These are phyloP conservation scores for Candida coquimbonensis DNA, from an alignment of 805 yeast species.

Conservation along the genomic window DNA sequence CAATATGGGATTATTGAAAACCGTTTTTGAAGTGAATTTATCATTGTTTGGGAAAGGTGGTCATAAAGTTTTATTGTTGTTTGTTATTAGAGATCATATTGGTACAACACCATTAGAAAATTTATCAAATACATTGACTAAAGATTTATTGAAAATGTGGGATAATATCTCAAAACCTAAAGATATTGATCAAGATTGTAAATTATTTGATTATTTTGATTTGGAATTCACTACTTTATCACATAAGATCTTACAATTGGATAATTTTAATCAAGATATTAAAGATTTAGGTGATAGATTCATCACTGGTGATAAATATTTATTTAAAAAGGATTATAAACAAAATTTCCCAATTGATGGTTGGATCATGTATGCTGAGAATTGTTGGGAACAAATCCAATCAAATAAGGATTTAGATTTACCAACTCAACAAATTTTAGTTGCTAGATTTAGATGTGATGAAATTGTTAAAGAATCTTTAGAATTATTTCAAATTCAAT, in stretches of 20 bases:
- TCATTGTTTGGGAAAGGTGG: slow-evolving; percentile 64
- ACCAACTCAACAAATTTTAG: slow-evolving; percentile 94
- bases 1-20: slow-evolving; percentile 88
- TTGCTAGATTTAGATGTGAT: slow-evolving; percentile 91
- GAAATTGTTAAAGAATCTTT: slow-evolving; percentile 54
- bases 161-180: slow-evolving; percentile 64
- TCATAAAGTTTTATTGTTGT: slow-evolving; percentile 64
- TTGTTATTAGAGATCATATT: slow-evolving; percentile 88
- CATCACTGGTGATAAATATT: slow-evolving; percentile 24
- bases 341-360: slow-evolving; percentile 91
- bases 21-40: slow-evolving; percentile 93
- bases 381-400: slow-evolving; percentile 93
- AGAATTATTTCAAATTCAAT: slow-evolving; percentile 18
- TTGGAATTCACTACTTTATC: slow-evolving; percentile 73
- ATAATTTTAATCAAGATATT: slow-evolving; percentile 58
- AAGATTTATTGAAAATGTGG: slow-evolving; percentile 80
- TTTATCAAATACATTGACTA: slow-evolving; percentile 57
- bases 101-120: slow-evolving; percentile 79
- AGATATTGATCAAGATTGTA: slow-evolving; percentile 41
- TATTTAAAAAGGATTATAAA: slow-evolving; percentile 68
- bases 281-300: slow-evolving; percentile 58
- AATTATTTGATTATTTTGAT: slow-evolving; percentile 75
- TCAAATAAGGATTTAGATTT: slow-evolving; percentile 88
- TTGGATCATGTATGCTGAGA: slow-evolving; percentile 86
- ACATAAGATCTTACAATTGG: slow-evolving; percentile 79